Evolutionary conservation across 805 yeast genomes (phyloP).

Genomic region (Metschnikowia aberdeeniae): DNA sequence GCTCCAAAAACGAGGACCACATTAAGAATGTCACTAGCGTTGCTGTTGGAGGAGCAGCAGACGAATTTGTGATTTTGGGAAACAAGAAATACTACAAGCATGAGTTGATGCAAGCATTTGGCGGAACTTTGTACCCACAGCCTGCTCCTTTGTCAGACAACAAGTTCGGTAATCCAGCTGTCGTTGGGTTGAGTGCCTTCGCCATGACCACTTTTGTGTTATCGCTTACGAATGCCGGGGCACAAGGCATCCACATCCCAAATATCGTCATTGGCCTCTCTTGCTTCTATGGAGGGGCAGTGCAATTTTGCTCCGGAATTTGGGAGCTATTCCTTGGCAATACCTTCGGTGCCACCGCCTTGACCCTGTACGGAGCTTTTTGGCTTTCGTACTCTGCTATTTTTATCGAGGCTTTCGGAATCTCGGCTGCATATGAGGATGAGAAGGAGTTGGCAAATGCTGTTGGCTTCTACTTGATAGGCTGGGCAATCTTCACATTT

Average conservation of each 20-base stretch:
- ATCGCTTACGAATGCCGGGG: conserved; percentile 45
- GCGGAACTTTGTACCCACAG: conserved; percentile 48
- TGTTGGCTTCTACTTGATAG: conserved; percentile 54
- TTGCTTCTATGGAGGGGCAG: conserved; percentile 47
- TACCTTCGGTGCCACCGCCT: conserved; percentile 53
- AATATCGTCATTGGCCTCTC: conserved; percentile 45
- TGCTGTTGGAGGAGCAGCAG: conserved; percentile 31
- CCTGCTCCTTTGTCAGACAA: conserved; percentile 22
- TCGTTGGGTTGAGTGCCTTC: conserved; percentile 50
- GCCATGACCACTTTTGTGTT: conserved; percentile 44
- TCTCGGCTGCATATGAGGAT: conserved; percentile 43
- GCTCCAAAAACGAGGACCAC: neutral
- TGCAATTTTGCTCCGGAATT: conserved; percentile 47
- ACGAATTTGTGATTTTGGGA: conserved; percentile 40
- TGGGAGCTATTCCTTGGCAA: conserved; percentile 50
- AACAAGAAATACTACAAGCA: conserved; percentile 43
- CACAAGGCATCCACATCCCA: conserved; percentile 40
- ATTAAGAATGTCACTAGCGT: neutral
- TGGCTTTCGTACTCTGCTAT: conserved; percentile 50
- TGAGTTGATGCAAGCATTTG: conserved; percentile 61
- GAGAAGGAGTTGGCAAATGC: conserved; percentile 44
- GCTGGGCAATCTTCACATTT: conserved; percentile 64
- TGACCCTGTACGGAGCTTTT: conserved; percentile 48
- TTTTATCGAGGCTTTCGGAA: conserved; percentile 53
- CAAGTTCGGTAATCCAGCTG: conserved; percentile 47